Conservation (phyloP, 768 basidiomycete species). For the Clathrus columnatus region DNA sequence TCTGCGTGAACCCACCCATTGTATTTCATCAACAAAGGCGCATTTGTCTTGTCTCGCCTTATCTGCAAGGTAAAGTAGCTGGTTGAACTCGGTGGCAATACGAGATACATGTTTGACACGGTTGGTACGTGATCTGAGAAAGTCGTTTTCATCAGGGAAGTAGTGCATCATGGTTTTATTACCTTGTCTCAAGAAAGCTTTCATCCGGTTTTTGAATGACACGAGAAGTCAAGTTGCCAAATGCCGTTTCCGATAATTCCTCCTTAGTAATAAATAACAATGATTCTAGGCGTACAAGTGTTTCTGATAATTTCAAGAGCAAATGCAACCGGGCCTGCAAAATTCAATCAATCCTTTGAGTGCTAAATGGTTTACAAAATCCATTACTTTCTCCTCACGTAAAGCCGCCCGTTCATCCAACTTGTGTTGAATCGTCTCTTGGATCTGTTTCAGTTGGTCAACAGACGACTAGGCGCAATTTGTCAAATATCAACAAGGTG, state of each 20-base stretch:
- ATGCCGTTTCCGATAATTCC: conserved; percentile 25
- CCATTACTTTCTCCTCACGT: conserved; percentile 74
- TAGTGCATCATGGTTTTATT: too few relatives aligned
- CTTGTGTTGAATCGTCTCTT: conserved; percentile 70
- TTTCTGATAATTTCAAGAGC: conserved; percentile 88
- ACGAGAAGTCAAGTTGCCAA: conserved; percentile 22
- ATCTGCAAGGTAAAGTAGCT: conserved; percentile 79
- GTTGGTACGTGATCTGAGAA: conserved; percentile 45
- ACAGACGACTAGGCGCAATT: conserved; percentile 16
- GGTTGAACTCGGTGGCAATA: conserved; percentile 85
- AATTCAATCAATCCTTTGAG: conserved; percentile 6
- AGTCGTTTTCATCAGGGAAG: conserved; percentile 6
- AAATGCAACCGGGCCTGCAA: conserved; percentile 72
- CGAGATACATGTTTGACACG: conserved; percentile 74
- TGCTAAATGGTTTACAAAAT: neutral
- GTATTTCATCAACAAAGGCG: conserved; percentile 70
- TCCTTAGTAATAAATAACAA: conserved; percentile 62
- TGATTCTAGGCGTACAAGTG: conserved; percentile 78
- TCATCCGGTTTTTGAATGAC: neutral
- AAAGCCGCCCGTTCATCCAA: conserved; percentile 64
- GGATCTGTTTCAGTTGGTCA: conserved; percentile 47
- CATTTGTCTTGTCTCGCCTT: conserved; percentile 76
- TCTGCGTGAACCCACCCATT: conserved; percentile 54
- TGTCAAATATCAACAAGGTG: conserved; percentile 3
- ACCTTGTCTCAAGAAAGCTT: conserved; percentile 2